Conservation (phyloP, 768 basidiomycete species). For the Leucocoprinus sp. region DNA sequence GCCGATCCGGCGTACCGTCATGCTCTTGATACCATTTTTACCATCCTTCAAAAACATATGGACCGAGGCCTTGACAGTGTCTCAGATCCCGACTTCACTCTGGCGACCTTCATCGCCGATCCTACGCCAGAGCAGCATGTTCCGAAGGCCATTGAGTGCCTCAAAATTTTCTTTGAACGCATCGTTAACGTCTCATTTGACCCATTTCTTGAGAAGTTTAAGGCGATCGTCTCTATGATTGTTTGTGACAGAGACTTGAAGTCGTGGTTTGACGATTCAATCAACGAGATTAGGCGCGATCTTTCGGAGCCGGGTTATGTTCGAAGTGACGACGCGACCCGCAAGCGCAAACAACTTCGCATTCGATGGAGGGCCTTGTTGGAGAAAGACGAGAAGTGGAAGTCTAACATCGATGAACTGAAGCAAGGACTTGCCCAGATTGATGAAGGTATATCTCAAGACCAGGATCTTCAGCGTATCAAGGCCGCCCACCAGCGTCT, state of each 20-base stretch:
- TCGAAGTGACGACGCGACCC: constrained; percentile 37
- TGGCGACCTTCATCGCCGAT: constrained; percentile 52
- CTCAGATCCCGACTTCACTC: constrained; percentile 34
- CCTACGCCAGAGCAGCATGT: constrained; percentile 58
- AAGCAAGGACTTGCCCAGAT: constrained; percentile 37
- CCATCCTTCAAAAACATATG: constrained; percentile 49
- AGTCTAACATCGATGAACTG: constrained; percentile 35
- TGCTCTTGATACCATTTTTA: constrained; percentile 50
- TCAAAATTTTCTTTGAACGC: constrained; percentile 43
- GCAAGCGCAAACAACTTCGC: constrained; percentile 36
- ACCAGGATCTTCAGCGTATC: constrained; percentile 41
- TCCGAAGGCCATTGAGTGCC: constrained; percentile 39
- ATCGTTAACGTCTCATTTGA: constrained; percentile 46
- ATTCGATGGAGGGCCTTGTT: constrained; percentile 42
- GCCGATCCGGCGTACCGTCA: constrained; percentile 50
- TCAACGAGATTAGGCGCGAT: constrained; percentile 35
- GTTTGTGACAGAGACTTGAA: constrained; percentile 46
- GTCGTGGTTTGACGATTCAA: constrained; percentile 46
- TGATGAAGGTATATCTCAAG: constrained; percentile 35
- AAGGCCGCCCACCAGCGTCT: constrained; percentile 41
- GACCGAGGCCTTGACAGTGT: constrained; percentile 42
- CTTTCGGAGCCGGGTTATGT: constrained; percentile 46
- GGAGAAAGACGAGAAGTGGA: constrained; percentile 48
- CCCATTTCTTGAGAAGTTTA: constrained; percentile 33
- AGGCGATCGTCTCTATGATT: constrained; percentile 37